A percentile compares a stretch with the other conserved stretches of the same genome.
These are phyloP conservation scores for Carex cristatella DNA, from an alignment of 176 grass and related monocot species.

Conservation along the genomic window DNA sequence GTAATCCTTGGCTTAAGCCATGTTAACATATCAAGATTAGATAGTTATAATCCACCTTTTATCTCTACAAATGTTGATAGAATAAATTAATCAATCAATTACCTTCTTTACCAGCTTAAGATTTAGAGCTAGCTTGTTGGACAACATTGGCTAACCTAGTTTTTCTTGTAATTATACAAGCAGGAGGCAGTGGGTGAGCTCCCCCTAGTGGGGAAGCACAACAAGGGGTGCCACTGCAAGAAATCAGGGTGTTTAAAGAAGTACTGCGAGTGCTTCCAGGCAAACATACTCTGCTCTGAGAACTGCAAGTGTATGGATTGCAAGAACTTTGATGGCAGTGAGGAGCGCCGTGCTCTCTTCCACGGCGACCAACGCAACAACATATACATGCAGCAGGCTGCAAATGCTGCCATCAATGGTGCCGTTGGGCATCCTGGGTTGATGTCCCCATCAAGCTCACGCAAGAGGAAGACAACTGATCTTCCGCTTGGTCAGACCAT, in stretches of 20 bases:
- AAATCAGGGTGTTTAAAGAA: conserved; percentile 99
- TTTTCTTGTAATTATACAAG: not conserved
- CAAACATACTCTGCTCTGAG: conserved; percentile 94
- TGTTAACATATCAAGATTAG: not conserved
- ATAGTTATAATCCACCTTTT: not conserved
- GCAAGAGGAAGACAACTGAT: conserved; percentile 69
- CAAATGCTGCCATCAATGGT: conserved; percentile 83
- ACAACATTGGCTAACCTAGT: not conserved
- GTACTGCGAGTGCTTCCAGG: conserved; percentile 98
- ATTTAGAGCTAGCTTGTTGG: not conserved
- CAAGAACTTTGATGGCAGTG: conserved; percentile 89
- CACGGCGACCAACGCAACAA: conserved; percentile 53
- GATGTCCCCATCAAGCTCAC: conserved; percentile 69
- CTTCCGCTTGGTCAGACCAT: conserved; percentile 35
- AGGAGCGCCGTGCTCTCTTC: conserved; percentile 70
- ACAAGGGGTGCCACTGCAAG: conserved; percentile 99
- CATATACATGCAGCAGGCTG: conserved; percentile 71
- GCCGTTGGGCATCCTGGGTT: conserved; percentile 49
- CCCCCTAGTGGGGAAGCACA: conserved; percentile 84
- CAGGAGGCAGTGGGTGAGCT: conserved; percentile 66
- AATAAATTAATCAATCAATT: not conserved
- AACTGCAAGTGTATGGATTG: conserved; percentile 99
- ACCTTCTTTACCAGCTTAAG: not conserved
- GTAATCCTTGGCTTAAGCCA: too few relatives aligned
- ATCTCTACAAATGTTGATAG: not conserved